phyloP scores from a whole-genome alignment of 768 basidiomycete genomes.

The Hydnomerulius pinastri region DNA sequence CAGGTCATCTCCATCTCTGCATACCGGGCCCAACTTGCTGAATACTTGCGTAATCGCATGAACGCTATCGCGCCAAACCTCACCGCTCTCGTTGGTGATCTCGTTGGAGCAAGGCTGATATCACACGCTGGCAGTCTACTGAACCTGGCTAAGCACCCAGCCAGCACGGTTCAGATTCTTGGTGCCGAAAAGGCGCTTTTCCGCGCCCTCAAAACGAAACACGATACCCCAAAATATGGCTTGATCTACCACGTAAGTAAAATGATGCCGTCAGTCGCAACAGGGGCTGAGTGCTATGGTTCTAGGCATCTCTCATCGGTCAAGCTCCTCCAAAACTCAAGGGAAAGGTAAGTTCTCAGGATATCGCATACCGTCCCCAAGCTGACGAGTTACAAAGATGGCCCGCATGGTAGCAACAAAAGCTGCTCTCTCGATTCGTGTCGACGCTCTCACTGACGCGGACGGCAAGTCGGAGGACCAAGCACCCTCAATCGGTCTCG shows the following conservation, averaged over 20 bases:
- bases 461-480: constrained; percentile 85
- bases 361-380: neutral
- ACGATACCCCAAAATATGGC: constrained; percentile 99
- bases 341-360: constrained; percentile 68
- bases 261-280: neutral
- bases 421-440: constrained; percentile 94
- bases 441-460: constrained; percentile 92
- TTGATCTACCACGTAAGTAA: constrained; percentile 91
- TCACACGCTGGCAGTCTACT: constrained; percentile 73
- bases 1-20: constrained; percentile 96
- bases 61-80: constrained; percentile 96
- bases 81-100: constrained; percentile 79
- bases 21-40: constrained; percentile 92
- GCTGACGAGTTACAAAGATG: constrained; percentile 57
- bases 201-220: constrained; percentile 76
- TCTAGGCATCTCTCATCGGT: constrained; percentile 89
- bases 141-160: constrained; percentile 72
- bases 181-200: constrained; percentile 80
- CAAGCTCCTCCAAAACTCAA: constrained; percentile 98
- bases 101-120: constrained; percentile 75
- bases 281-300: constrained; percentile 5
- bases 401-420: constrained; percentile 99
- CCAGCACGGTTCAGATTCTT: constrained; percentile 77
- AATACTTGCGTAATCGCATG: constrained; percentile 98
- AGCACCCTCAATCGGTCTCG: constrained; percentile 87